These are phyloP conservation scores for Nyctanthes arbortristis DNA, from an alignment of 257 asterid species.

Conservation along the genomic window DNA sequence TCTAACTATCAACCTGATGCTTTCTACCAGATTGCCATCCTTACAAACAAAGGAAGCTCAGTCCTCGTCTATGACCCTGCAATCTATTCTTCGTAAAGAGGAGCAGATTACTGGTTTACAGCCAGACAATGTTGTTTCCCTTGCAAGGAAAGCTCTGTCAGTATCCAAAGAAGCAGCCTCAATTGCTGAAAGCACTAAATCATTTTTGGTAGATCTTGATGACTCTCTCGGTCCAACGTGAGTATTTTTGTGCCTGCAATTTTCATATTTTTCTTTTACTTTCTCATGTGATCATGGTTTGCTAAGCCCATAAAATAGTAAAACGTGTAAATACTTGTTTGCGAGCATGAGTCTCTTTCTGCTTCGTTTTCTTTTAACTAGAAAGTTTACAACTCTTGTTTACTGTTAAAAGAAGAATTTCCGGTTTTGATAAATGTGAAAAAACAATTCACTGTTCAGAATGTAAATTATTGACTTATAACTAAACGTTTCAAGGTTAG, in stretches of 20 bases:
- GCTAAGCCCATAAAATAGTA: not conserved
- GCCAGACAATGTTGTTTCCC: conserved; percentile 58
- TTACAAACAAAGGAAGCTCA: conserved; percentile 33
- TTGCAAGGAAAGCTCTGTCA: conserved; percentile 74
- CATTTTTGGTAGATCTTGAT: conserved; percentile 35
- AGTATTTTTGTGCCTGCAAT: conserved; percentile 18
- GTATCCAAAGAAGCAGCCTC: conserved; percentile 71
- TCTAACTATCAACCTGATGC: conserved; percentile 8
- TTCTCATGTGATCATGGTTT: too few species aligned
- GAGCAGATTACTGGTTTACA: conserved; percentile 36
- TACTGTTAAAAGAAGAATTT: not conserved
- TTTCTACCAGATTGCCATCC: conserved; percentile 57
- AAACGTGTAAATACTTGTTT: not conserved
- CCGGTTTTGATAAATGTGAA: not conserved
- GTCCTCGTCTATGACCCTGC: conserved; percentile 10
- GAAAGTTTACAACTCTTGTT: not conserved
- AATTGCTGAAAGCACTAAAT: conserved; percentile 48
- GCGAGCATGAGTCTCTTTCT: not conserved
- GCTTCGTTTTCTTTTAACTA: not conserved
- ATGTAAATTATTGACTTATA: too few species aligned
- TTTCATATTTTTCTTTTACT: conserved; percentile 1
- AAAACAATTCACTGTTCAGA: too few species aligned
- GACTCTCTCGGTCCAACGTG: conserved; percentile 44
- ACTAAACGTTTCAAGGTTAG: not conserved
- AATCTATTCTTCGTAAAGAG: conserved; percentile 33